Conservation (phyloP, 2,329 filamentous ascomycete genomes). For the Paracamarosporium sp. region DNA sequence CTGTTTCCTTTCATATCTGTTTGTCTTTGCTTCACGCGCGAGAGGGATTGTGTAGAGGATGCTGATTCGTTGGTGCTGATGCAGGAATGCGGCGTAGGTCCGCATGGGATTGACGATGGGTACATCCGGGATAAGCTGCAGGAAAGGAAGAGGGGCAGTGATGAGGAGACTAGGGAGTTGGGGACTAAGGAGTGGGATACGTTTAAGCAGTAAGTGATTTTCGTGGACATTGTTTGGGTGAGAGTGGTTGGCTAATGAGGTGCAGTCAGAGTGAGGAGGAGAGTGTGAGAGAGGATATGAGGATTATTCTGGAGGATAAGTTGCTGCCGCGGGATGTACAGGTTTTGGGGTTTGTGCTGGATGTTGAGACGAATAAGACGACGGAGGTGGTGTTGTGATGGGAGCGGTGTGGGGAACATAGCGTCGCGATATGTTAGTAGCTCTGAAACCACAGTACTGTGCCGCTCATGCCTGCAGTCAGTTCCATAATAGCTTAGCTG, state of each 20-base stretch:
- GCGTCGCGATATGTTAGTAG: too few relatives aligned
- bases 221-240: background rate
- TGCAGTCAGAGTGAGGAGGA: background rate
- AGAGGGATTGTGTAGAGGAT: background rate
- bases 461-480: too few relatives aligned
- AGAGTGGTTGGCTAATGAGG: background rate
- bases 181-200: background rate
- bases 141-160: background rate
- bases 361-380: background rate
- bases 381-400: background rate
- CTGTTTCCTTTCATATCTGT: too few relatives aligned
- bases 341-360: background rate
- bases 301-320: background rate
- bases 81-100: background rate
- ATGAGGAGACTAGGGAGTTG: background rate
- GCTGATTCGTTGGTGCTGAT: too few relatives aligned
- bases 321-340: background rate
- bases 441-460: too few relatives aligned
- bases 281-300: constrained; percentile 1
- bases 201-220: background rate
- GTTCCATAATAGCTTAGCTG: too few relatives aligned
- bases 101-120: background rate
- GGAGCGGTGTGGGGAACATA: too few relatives aligned
- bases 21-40: too few relatives aligned
- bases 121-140: background rate